Percentiles rank a stretch among this genome's conserved stretches.
phyloP scores from a whole-genome alignment of 257 asterid species.

The Striga asiatica region DNA sequence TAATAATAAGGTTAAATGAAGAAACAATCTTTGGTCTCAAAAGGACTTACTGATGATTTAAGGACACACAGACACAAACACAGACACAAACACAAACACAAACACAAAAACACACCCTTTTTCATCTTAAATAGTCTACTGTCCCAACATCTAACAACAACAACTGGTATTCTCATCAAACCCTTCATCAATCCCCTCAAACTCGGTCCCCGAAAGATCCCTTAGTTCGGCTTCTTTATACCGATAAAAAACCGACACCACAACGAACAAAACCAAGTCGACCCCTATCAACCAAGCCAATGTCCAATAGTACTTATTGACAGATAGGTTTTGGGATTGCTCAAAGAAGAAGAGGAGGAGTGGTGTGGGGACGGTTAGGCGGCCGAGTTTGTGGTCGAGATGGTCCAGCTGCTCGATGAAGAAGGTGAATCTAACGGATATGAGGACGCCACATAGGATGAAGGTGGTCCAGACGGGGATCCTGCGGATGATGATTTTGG shows the following conservation, averaged over 20 bases:
- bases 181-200: constrained; percentile 19
- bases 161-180: constrained; percentile 12
- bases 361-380: constrained; percentile 16
- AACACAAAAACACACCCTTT: no score
- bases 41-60: no score
- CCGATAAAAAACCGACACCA: constrained; percentile 20
- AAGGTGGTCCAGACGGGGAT: constrained; percentile 31
- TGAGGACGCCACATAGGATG: constrained; percentile 32
- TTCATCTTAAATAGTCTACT: no score
- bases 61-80: no score
- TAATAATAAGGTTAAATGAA: no score
- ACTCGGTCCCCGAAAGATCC: constrained; percentile 3
- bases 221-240: constrained; percentile 19
- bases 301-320: constrained; percentile 32
- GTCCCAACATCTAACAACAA: constrained; percentile 16
- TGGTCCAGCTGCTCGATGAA: constrained; percentile 26
- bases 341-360: constrained; percentile 24
- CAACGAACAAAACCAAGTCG: constrained; percentile 21
- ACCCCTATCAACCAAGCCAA: constrained; percentile 31
- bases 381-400: constrained; percentile 22
- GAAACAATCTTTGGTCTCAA: no score
- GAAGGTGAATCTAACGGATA: constrained; percentile 36
- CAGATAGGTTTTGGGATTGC: constrained; percentile 15
- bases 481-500: constrained; percentile 29
- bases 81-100: no score